Base-by-base conservation (phyloP, 805 yeast species). In the Yarrowia bubula region DNA sequence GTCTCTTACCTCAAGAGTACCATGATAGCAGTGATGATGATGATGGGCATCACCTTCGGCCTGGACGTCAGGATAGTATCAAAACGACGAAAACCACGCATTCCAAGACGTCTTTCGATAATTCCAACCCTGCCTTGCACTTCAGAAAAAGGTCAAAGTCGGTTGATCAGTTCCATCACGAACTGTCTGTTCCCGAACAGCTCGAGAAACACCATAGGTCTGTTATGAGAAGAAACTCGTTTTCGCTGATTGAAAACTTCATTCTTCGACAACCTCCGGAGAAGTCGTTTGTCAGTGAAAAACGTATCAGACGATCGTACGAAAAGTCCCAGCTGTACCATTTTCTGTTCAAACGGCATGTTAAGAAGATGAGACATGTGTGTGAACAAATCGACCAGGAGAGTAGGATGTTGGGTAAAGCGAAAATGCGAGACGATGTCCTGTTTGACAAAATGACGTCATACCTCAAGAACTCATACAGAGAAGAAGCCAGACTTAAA, bases 251-350 rank as follows among this genome's bases (percentile, higher is more conserved):
- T 18, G 64, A 58, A 6, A 44, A 58, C 46, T 58, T 58, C 51
- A 44, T 58, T n/a, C 22, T 58, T 2, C 33, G 51, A 3, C 64
- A 58, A 22, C 64, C 64, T 1, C 64, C 64, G 41, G 51, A 43
- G n/a, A 58, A 58, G 43, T 43, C 64, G 5, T 58, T 58, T 22
- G 64, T 58, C 22, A 18, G 35, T 33, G 64, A 58, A 15, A 58
- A 58, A 15, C 50, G 51, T 14, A 44, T 58, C 43, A 32, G 50
- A n/a, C 64, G 64, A 43, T 58, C 64, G 1, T 58, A 58, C 64
- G 64, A 58, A 58, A 58, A 58, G 51, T 58, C 64, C n/a, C 64
- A 58, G 51, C 51, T 58, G 22, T 58, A 58, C 51, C 64, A 58
- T 43, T 58, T 58, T 28, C 64, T 58, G 22, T 61, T 61, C 57